Evolutionary conservation across 2,329 filamentous ascomycete species (phyloP).

Genomic region (Epichloe coenophiala): DNA sequence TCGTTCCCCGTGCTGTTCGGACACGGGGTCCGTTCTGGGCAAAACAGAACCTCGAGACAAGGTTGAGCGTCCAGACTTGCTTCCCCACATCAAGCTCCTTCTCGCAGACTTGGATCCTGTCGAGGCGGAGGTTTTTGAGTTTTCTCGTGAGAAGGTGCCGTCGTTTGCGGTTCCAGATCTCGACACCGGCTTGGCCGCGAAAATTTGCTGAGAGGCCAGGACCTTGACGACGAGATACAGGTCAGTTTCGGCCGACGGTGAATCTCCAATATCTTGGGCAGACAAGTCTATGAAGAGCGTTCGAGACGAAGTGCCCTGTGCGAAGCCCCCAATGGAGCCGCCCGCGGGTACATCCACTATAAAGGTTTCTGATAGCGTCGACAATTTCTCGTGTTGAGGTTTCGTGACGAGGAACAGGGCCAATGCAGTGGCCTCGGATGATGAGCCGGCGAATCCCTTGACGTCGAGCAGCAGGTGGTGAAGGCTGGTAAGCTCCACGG

Average conservation of each 20-base stretch:
- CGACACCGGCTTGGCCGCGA: constrained; percentile 32
- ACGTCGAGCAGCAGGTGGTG: constrained; percentile 78
- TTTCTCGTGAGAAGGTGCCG: constrained; percentile 28
- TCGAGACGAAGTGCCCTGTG: constrained; percentile 55
- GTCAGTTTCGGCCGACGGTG: constrained; percentile 50
- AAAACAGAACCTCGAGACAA: constrained; percentile 37
- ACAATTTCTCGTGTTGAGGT: constrained; percentile 45
- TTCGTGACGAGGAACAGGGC: constrained; percentile 68
- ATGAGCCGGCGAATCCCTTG: constrained; percentile 65
- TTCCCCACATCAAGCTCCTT: constrained; percentile 58
- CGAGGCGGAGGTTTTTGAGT: constrained; percentile 33
- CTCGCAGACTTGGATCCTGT: constrained; percentile 40
- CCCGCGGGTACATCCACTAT: constrained; percentile 63
- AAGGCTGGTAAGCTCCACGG: constrained; percentile 54
- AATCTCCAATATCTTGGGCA: constrained; percentile 55
- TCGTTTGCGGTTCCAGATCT: constrained; percentile 35
- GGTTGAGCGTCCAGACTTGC: constrained; percentile 39
- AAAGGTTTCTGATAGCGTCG: constrained; percentile 71
- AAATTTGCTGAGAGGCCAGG: constrained; percentile 42
- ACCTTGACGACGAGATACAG: constrained; percentile 78
- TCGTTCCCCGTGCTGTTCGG: constrained; percentile 33
- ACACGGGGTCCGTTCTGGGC: constrained; percentile 41
- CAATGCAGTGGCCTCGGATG: constrained; percentile 61
- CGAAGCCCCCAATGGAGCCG: constrained; percentile 53
- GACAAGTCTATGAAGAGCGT: constrained; percentile 82